Conservation (phyloP, 2,329 filamentous ascomycete genomes). For the Boeremia exigua region DNA sequence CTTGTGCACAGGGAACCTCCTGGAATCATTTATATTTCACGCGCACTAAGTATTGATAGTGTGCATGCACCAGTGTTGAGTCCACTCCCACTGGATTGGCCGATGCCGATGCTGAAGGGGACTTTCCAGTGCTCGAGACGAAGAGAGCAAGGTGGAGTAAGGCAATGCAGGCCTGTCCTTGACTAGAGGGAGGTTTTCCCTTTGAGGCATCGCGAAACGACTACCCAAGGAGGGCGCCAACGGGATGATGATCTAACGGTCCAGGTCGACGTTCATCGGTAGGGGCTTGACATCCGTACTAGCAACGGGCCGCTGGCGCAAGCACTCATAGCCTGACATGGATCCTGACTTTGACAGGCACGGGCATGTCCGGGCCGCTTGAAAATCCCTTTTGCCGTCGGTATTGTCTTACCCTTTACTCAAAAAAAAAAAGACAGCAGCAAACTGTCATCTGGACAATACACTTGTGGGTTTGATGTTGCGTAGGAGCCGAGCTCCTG, state of each 20-base stretch:
- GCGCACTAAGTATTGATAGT: conserved; percentile 1
- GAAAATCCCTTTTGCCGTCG: not conserved
- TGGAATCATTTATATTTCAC: not conserved
- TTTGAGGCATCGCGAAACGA: not conserved
- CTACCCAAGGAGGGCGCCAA: not conserved
- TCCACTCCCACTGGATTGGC: not conserved
- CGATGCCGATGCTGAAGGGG: not conserved
- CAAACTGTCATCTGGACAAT: too few species aligned
- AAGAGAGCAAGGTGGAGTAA: not conserved
- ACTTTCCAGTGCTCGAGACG: not conserved
- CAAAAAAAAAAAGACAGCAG: too few species aligned
- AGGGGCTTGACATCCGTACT: not conserved
- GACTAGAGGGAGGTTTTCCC: not conserved
- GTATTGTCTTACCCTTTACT: not conserved
- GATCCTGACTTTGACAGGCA: not conserved
- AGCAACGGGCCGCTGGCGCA: conserved; percentile 1
- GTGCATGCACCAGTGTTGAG: not conserved
- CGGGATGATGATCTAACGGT: not conserved
- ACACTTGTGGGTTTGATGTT: too few species aligned
- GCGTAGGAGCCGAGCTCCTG: too few species aligned
- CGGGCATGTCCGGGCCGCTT: not conserved
- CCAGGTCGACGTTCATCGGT: not conserved
- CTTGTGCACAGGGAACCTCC: not conserved
- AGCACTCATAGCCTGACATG: not conserved
- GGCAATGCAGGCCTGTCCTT: not conserved